phyloP scores from a whole-genome alignment of 345 rosid species.

The Brassica nigra region DNA sequence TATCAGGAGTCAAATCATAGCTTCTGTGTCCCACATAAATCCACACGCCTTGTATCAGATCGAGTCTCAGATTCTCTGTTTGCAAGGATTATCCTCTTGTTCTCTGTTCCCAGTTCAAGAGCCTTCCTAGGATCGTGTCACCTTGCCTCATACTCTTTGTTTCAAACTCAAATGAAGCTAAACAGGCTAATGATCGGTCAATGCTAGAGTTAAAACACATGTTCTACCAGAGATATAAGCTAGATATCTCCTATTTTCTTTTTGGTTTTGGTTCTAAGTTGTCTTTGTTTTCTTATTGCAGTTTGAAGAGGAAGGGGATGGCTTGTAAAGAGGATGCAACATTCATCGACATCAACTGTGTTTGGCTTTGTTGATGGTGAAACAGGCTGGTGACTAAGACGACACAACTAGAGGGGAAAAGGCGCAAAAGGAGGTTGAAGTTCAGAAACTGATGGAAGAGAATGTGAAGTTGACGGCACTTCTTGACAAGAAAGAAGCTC shows the following conservation, averaged over 20 bases:
- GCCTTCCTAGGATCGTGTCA: too few species aligned
- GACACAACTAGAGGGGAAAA: conserved; percentile 89
- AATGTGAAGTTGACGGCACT: conserved; percentile 79
- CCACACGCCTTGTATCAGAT: too few species aligned
- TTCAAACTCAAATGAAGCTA: conserved; percentile 1
- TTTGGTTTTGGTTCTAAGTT: conserved; percentile 14
- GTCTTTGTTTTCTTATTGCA: conserved; percentile 12
- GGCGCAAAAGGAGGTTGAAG: conserved; percentile 84
- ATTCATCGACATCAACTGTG: neutral
- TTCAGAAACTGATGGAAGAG: conserved; percentile 91
- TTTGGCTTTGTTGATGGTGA: conserved; percentile 17
- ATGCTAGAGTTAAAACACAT: neutral
- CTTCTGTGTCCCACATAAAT: too few species aligned
- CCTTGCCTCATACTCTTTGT: neutral
- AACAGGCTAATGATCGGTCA: conserved; percentile 1
- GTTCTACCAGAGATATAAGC: neutral
- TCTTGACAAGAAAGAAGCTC: conserved; percentile 96
- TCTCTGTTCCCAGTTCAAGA: too few species aligned
- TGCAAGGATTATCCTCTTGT: too few species aligned
- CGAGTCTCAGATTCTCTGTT: too few species aligned
- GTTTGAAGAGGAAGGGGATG: conserved; percentile 49
- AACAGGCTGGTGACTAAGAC: conserved; percentile 81
- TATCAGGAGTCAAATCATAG: too few species aligned
- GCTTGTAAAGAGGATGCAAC: conserved; percentile 53
- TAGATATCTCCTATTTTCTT: conserved; percentile 11